Percentiles rank a stretch among this genome's conserved stretches.
These are phyloP conservation scores for Pythium rishiriense DNA, from an alignment of 352 stramenopile genomes.

Conservation along the genomic window DNA sequence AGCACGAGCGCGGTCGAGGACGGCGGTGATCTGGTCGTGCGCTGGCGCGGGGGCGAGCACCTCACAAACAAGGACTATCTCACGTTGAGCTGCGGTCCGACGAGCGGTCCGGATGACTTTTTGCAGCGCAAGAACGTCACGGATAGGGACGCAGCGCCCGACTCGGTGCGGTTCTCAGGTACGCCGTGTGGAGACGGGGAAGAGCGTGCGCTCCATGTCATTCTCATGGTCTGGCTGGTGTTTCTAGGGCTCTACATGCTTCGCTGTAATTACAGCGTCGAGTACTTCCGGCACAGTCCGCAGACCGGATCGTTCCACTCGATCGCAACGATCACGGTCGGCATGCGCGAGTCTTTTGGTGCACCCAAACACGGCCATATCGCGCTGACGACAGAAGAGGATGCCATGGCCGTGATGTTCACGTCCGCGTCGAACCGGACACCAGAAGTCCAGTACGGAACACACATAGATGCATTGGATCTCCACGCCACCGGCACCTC, in stretches of 20 bases:
- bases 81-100: conserved; percentile 64
- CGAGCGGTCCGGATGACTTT: conserved; percentile 46
- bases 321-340: conserved; percentile 37
- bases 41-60: conserved; percentile 28
- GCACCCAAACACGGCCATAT: conserved; percentile 74
- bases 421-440: conserved; percentile 59
- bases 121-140: conserved; percentile 40
- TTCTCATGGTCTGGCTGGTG: no score
- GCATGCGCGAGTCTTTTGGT: conserved; percentile 52
- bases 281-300: conserved; percentile 53
- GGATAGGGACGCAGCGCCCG: conserved; percentile 27
- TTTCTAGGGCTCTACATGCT: conserved; percentile 62
- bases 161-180: conserved; percentile 60
- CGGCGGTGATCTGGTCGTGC: conserved; percentile 55
- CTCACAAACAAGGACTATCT: conserved; percentile 51
- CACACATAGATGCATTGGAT: conserved; percentile 28
- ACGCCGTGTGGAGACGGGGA: background rate
- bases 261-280: conserved; percentile 62
- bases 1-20: conserved; percentile 41
- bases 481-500: conserved; percentile 37
- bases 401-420: conserved; percentile 71
- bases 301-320: conserved; percentile 22
- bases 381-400: conserved; percentile 47
- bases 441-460: conserved; percentile 46
- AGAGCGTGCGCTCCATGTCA: no score